These are phyloP conservation scores for Salvia hispanica DNA, from an alignment of 257 asterid species.

Conservation along the genomic window DNA sequence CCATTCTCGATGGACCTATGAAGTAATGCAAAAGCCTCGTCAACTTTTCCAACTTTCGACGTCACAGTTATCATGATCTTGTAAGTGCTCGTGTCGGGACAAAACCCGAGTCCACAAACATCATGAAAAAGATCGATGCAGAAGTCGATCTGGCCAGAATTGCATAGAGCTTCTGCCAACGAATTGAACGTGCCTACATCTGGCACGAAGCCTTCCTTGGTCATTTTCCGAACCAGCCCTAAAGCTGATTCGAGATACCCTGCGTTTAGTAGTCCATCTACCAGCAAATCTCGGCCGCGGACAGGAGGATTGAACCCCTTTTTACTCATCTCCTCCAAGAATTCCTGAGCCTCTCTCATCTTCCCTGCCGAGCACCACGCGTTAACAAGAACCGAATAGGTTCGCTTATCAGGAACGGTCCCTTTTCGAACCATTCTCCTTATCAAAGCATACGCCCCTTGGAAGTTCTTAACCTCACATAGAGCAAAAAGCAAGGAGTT, in stretches of 20 bases:
- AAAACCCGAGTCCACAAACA: conserved; percentile 67
- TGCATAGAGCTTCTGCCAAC: conserved; percentile 71
- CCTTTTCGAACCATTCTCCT: conserved; percentile 86
- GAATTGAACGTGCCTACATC: conserved; percentile 85
- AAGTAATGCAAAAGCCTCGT: conserved; percentile 72
- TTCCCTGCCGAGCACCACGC: conserved; percentile 98
- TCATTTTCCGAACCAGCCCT: conserved; percentile 87
- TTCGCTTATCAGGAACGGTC: conserved; percentile 69
- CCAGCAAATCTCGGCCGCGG: conserved; percentile 86
- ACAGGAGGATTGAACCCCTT: conserved; percentile 93
- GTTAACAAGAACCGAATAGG: conserved; percentile 77
- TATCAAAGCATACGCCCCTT: conserved; percentile 91
- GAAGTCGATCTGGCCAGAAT: conserved; percentile 73
- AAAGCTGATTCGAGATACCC: conserved; percentile 98
- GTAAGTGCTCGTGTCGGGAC: conserved; percentile 71
- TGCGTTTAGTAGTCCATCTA: conserved; percentile 83
- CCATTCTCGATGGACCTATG: conserved; percentile 86
- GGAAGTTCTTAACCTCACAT: conserved; percentile 92
- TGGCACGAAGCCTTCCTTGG: conserved; percentile 82
- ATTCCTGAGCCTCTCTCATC: conserved; percentile 92
- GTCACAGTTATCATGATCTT: conserved; percentile 65
- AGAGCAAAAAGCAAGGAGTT: conserved; percentile 83
- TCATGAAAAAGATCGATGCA: conserved; percentile 69
- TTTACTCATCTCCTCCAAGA: conserved; percentile 92
- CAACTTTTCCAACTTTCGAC: conserved; percentile 76